Percentiles rank a stretch among this genome's conserved stretches.
phyloP scores from a whole-genome alignment of 2,329 filamentous ascomycete genomes.

The Stachybotrys chlorohalonatus region DNA sequence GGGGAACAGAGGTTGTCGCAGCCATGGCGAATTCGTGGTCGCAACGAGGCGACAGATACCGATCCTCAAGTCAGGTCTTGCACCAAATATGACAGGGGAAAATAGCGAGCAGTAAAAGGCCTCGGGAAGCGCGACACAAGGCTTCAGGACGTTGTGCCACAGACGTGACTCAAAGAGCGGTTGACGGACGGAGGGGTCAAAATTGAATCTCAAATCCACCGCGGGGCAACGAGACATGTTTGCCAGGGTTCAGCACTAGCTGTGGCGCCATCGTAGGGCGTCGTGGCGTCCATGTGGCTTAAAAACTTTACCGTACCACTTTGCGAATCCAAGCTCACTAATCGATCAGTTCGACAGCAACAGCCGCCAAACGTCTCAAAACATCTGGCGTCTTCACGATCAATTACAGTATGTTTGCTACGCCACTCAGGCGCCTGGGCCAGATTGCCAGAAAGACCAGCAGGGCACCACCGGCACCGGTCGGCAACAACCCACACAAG shows the following conservation, averaged over 20 bases:
- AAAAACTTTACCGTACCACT: background rate
- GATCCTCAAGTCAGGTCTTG: background rate
- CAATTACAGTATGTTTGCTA: constrained; percentile 22
- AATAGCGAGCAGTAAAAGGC: too few species aligned
- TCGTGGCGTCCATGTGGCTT: background rate
- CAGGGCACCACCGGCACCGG: constrained; percentile 14
- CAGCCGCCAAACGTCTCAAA: background rate
- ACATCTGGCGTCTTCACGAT: background rate
- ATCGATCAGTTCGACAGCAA: background rate
- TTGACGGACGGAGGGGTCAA: background rate
- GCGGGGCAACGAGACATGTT: background rate
- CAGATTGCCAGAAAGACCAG: constrained; percentile 18
- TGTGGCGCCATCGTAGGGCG: background rate
- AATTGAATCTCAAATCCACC: background rate
- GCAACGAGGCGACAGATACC: background rate
- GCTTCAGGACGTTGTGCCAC: background rate
- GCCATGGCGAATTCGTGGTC: constrained; percentile 30
- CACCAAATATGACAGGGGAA: background rate
- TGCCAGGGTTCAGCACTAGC: background rate
- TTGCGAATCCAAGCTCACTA: background rate
- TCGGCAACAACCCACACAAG: constrained; percentile 49
- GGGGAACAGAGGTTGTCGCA: constrained; percentile 25
- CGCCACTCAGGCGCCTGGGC: constrained; percentile 22
- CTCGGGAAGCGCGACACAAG: too few species aligned
- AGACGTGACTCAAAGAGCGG: background rate